Conservation (phyloP, 2,329 filamentous ascomycete species). For the Coniochaeta sp. region DNA sequence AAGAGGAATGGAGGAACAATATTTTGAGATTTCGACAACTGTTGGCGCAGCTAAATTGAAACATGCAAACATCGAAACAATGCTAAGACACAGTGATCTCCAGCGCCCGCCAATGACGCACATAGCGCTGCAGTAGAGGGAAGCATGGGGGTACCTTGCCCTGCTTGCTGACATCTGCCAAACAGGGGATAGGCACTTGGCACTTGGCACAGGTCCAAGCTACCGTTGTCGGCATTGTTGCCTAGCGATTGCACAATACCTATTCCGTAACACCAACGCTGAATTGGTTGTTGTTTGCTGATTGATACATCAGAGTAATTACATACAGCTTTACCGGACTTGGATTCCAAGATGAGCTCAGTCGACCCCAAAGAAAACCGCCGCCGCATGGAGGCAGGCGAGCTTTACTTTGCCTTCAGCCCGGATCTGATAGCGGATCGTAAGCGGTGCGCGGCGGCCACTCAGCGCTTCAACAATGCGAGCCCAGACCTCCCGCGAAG, state of each 20-base stretch:
- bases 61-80: background rate
- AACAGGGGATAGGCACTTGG: background rate
- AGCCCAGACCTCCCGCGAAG: conserved; percentile 50
- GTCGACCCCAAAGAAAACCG: conserved; percentile 40
- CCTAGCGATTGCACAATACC: too few relatives aligned
- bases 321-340: background rate
- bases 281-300: background rate
- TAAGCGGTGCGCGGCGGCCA: conserved; percentile 54
- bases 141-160: too few relatives aligned
- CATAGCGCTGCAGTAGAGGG: background rate
- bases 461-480: conserved; percentile 55
- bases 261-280: too few relatives aligned
- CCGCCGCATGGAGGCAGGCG: conserved; percentile 54
- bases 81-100: background rate
- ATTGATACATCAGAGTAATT: background rate
- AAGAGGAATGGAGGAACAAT: conserved; percentile 1
- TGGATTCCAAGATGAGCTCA: conserved; percentile 1
- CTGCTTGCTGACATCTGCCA: background rate
- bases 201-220: background rate
- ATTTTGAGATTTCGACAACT: background rate
- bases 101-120: background rate
- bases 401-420: conserved; percentile 69
- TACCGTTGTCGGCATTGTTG: too few relatives aligned
- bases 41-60: background rate
- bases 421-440: conserved; percentile 59